Conservation (phyloP, 805 yeast species). For the Metschnikowia picachoensis region DNA sequence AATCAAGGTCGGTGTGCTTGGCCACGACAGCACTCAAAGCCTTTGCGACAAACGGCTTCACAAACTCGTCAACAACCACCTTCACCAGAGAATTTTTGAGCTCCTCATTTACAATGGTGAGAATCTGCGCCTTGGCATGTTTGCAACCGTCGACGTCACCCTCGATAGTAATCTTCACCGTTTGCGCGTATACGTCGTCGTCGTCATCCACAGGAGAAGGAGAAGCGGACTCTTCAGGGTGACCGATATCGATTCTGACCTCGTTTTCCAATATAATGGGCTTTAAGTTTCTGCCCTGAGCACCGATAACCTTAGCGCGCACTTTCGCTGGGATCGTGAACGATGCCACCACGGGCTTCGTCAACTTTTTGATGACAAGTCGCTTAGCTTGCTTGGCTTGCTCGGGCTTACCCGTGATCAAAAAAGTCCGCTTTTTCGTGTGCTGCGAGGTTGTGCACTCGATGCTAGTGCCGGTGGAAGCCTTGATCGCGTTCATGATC, state of each 20-base stretch:
- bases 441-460: slow-evolving; percentile 79
- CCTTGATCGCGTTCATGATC: slow-evolving; percentile 59
- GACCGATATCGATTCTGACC: slow-evolving; percentile 67
- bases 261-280: slow-evolving; percentile 70
- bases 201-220: slow-evolving; percentile 26
- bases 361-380: slow-evolving; percentile 68
- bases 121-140: slow-evolving; percentile 65
- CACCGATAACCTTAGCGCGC: slow-evolving; percentile 79
- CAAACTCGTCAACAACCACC: slow-evolving; percentile 40
- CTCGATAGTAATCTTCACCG: slow-evolving; percentile 60
- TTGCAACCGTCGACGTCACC: slow-evolving; percentile 86
- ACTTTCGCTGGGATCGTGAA: slow-evolving; percentile 73
- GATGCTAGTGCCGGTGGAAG: slow-evolving; percentile 58
- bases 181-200: slow-evolving; percentile 57
- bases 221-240: slow-evolving; percentile 20
- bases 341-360: slow-evolving; percentile 62
- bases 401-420: slow-evolving; percentile 70
- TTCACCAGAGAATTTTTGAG: slow-evolving; percentile 55
- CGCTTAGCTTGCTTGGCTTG: slow-evolving; percentile 69
- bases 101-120: slow-evolving; percentile 70
- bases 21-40: slow-evolving; percentile 25
- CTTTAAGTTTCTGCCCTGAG: slow-evolving; percentile 77
- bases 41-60: slow-evolving; percentile 28
- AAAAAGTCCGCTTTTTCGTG: slow-evolving; percentile 75
- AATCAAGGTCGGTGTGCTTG: slow-evolving; percentile 26